Evolutionary conservation across 148 eudicot genomes (phyloP).

Genomic region (Rhododendron henanense): DNA sequence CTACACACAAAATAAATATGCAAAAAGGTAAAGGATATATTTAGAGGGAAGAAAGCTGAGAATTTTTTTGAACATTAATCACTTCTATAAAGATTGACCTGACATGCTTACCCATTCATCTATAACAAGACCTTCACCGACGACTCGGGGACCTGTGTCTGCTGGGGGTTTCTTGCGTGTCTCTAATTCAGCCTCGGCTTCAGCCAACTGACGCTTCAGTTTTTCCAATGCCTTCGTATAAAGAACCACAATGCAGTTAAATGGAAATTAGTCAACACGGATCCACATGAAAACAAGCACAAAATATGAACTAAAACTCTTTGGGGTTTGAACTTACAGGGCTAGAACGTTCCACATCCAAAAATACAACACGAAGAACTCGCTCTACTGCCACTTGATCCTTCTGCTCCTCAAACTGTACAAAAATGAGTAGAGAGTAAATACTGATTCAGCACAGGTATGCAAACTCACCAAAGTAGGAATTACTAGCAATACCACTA

Average conservation of each 20-base stretch:
- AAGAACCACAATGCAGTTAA: constrained; percentile 1
- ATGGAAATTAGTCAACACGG: constrained; percentile 10
- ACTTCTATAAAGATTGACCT: neutral
- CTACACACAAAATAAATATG: constrained; percentile 28
- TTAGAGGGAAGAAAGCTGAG: neutral
- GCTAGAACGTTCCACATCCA: constrained; percentile 38
- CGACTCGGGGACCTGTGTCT: constrained; percentile 35
- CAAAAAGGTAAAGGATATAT: neutral
- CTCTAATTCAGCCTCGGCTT: constrained; percentile 55
- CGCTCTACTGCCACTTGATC: constrained; percentile 55
- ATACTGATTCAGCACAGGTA: neutral
- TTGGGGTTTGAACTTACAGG: constrained; percentile 21
- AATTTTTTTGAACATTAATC: neutral
- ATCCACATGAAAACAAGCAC: constrained; percentile 23
- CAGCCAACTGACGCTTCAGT: constrained; percentile 51
- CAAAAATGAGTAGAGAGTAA: neutral
- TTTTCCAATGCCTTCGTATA: constrained; percentile 42
- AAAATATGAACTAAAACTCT: constrained; percentile 21
- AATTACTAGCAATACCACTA: neutral
- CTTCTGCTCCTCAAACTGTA: constrained; percentile 60
- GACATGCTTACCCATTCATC: constrained; percentile 54
- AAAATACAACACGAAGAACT: constrained; percentile 48
- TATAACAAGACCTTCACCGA: constrained; percentile 58
- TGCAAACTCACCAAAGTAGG: neutral
- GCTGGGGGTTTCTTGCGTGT: constrained; percentile 46